Conservation (phyloP, 2,329 filamentous ascomycete species). For the Claviceps sp. region DNA sequence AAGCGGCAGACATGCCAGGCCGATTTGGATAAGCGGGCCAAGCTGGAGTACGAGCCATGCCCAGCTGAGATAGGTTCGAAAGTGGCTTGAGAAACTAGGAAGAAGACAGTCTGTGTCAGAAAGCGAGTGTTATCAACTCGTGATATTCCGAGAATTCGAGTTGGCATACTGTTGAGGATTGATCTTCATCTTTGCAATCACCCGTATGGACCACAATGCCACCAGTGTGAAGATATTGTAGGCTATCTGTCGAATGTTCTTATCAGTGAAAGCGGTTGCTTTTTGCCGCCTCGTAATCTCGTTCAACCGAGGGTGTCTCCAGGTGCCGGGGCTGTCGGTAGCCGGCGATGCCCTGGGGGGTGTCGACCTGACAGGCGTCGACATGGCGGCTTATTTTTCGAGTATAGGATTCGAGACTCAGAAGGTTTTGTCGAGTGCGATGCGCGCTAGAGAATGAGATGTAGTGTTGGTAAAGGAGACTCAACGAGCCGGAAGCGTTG, state of each 20-base stretch:
- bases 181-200: slow-evolving; percentile 22
- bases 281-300: slow-evolving; percentile 77
- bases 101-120: neutral
- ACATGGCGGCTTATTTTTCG: slow-evolving; percentile 11
- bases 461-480: neutral
- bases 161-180: slow-evolving; percentile 23
- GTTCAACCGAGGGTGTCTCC: slow-evolving; percentile 78
- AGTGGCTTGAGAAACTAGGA: slow-evolving; percentile 18
- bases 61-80: slow-evolving; percentile 28
- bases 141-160: neutral
- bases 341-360: slow-evolving; percentile 27
- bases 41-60: slow-evolving; percentile 35
- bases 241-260: slow-evolving; percentile 56
- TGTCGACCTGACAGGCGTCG: slow-evolving; percentile 20
- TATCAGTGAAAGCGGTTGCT: slow-evolving; percentile 63
- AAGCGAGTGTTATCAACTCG: neutral
- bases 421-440: neutral
- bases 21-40: slow-evolving; percentile 57
- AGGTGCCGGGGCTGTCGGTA: slow-evolving; percentile 58
- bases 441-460: neutral
- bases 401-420: no score
- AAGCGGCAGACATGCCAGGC: slow-evolving; percentile 57
- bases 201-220: slow-evolving; percentile 23
- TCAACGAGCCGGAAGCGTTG: neutral
- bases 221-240: slow-evolving; percentile 47